These are phyloP conservation scores for Mortierella sp. DNA, from an alignment of 371 early-diverging fungal genomes.

Conservation along the genomic window DNA sequence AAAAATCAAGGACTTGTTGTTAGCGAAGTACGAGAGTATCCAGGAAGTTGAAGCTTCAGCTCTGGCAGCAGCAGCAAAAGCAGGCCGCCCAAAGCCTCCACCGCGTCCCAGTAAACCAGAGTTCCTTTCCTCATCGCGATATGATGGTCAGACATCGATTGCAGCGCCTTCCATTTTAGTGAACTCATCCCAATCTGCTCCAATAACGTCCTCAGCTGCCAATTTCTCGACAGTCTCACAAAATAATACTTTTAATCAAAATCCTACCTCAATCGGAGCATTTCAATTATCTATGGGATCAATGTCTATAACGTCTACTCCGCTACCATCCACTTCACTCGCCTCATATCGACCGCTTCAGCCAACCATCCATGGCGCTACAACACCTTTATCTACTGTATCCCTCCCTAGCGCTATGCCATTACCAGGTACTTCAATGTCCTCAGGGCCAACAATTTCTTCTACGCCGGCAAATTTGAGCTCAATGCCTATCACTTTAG, in stretches of 20 bases:
- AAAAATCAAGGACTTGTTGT: slow-evolving; percentile 35
- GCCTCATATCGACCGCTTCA: slow-evolving; percentile 28
- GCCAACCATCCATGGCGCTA: slow-evolving; percentile 19
- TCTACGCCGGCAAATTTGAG: not conserved
- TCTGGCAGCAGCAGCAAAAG: slow-evolving; percentile 43
- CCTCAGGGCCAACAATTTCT: slow-evolving; percentile 2
- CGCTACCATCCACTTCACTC: slow-evolving; percentile 21
- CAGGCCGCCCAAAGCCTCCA: slow-evolving; percentile 40
- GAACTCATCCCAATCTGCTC: slow-evolving; percentile 20
- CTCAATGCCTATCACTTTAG: slow-evolving; percentile 4
- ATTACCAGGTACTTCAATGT: not conserved
- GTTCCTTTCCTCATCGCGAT: slow-evolving; percentile 28
- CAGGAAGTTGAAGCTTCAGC: slow-evolving; percentile 42
- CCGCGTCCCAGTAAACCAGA: slow-evolving; percentile 49
- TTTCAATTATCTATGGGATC: slow-evolving; percentile 11
- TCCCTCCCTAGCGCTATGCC: slow-evolving; percentile 8
- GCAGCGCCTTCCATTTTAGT: slow-evolving; percentile 1
- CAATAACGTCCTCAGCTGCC: slow-evolving; percentile 4
- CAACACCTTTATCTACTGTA: not conserved
- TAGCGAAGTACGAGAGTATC: slow-evolving; percentile 38
- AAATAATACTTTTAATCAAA: not conserved
- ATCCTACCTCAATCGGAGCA: not conserved
- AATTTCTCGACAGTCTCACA: slow-evolving; percentile 7
- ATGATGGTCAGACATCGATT: slow-evolving; percentile 24
- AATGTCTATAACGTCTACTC: not conserved